Percentiles rank a stretch among this genome's conserved stretches.
These are phyloP conservation scores for Amauroascus verrucosus DNA, from an alignment of 2,329 filamentous ascomycete species.

Conservation along the genomic window DNA sequence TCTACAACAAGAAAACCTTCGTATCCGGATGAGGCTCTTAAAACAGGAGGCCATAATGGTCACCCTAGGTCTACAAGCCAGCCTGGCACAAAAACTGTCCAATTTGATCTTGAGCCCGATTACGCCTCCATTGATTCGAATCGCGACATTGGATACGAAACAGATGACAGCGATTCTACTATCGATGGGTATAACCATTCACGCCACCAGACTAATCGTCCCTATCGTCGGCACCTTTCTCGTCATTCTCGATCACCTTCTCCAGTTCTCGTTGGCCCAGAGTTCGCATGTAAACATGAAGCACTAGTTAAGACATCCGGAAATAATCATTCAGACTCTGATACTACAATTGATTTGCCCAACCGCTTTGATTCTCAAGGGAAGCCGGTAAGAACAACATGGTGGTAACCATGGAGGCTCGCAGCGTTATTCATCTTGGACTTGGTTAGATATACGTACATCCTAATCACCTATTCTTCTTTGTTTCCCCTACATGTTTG, in stretches of 20 bases:
- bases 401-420: conserved; percentile 1
- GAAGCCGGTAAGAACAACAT: conserved; percentile 1
- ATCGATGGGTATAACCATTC: conserved; percentile 20
- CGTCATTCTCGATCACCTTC: neutral
- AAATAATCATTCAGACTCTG: conserved; percentile 19
- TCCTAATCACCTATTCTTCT: neutral
- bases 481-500: neutral
- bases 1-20: neutral
- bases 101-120: conserved; percentile 15
- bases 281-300: neutral
- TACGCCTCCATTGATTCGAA: neutral
- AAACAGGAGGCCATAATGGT: neutral
- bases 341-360: conserved; percentile 27
- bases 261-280: neutral
- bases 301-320: neutral
- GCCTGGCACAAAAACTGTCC: conserved; percentile 14
- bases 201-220: conserved; percentile 13
- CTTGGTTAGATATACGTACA: neutral
- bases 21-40: neutral
- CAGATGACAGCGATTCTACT: conserved; percentile 35
- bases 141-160: conserved; percentile 30
- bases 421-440: neutral
- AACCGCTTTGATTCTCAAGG: conserved; percentile 28
- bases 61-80: conserved; percentile 1
- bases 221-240: neutral